Conservation (phyloP, 140 eudicot genomes). For the Senecio squalidus region DNA sequence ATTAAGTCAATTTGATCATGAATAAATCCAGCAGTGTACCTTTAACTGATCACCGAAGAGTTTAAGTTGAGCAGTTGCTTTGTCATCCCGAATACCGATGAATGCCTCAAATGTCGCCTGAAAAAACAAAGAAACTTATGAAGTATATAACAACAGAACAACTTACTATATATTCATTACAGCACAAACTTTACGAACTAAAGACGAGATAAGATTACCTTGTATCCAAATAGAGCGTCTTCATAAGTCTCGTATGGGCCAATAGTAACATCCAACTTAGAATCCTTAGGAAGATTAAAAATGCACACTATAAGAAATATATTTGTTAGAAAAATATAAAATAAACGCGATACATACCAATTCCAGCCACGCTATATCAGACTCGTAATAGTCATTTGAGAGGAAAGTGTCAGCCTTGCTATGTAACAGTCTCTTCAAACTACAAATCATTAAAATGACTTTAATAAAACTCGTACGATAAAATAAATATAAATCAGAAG, state of each 20-base stretch:
- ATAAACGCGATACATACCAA: slow-evolving; percentile 48
- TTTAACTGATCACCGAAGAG: slow-evolving; percentile 77
- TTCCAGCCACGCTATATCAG: slow-evolving; percentile 99
- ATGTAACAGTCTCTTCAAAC: slow-evolving; percentile 84
- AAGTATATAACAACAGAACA: not conserved
- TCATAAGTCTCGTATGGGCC: no score
- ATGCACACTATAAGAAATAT: slow-evolving; percentile 9
- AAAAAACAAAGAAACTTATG: not conserved
- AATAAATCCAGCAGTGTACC: slow-evolving; percentile 35
- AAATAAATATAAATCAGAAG: slow-evolving; percentile 1
- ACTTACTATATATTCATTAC: no score
- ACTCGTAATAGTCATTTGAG: slow-evolving; percentile 92
- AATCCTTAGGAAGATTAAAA: no score
- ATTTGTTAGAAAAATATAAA: not conserved
- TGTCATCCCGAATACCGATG: slow-evolving; percentile 85
- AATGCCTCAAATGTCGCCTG: slow-evolving; percentile 97
- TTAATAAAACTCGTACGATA: not conserved
- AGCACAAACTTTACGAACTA: no score
- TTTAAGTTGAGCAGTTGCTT: slow-evolving; percentile 82
- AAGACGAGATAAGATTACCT: no score
- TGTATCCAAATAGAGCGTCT: slow-evolving; percentile 77
- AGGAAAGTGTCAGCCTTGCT: slow-evolving; percentile 88
- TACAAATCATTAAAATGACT: slow-evolving; percentile 27
- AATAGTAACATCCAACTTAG: no score
- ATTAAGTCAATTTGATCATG: not conserved